These are phyloP conservation scores for Aureobasidium leucospermi DNA, from an alignment of 2,329 filamentous ascomycete genomes.

Conservation along the genomic window DNA sequence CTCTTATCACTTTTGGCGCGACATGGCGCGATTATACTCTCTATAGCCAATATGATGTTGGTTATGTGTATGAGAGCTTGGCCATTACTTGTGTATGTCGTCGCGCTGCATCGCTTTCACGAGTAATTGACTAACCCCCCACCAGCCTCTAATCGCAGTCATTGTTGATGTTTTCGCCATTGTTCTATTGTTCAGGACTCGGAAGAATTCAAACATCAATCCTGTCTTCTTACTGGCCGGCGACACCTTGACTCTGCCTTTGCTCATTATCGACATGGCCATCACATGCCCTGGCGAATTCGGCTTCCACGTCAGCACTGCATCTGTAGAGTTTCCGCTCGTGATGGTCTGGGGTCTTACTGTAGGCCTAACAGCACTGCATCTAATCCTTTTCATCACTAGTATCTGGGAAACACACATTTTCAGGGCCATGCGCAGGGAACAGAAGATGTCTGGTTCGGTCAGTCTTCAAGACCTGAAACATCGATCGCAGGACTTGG, in stretches of 20 bases:
- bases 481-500: not conserved
- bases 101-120: not conserved
- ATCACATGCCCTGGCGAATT: no score
- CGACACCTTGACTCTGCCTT: not conserved
- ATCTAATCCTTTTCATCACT: not conserved
- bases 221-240: not conserved
- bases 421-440: not conserved
- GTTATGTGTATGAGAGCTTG: not conserved
- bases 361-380: not conserved
- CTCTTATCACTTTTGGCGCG: not conserved
- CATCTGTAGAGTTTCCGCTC: not conserved
- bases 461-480: not conserved
- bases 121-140: not conserved
- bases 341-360: not conserved
- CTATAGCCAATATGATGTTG: not conserved
- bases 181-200: not conserved
- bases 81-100: not conserved
- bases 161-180: not conserved
- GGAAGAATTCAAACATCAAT: not conserved
- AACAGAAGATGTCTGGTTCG: not conserved
- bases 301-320: no score
- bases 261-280: not conserved
- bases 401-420: not conserved
- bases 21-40: not conserved
- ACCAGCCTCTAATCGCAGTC: not conserved